These are phyloP conservation scores for Heritiera littoralis DNA, from an alignment of 345 rosid species.

Conservation along the genomic window DNA sequence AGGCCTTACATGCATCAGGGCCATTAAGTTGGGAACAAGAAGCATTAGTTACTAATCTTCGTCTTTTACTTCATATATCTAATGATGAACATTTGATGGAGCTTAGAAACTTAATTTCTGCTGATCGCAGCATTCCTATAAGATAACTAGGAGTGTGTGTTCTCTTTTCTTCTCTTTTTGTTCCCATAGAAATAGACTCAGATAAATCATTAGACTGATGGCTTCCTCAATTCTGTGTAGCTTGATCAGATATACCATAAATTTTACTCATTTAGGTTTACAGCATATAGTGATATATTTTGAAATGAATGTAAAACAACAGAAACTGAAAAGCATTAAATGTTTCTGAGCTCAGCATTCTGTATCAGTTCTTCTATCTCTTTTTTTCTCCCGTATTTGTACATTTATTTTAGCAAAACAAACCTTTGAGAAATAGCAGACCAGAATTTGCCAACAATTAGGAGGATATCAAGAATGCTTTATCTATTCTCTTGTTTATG, in stretches of 20 bases:
- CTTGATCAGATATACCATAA: constrained; percentile 20
- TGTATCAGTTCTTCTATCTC: constrained; percentile 10
- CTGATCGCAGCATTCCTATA: constrained; percentile 47
- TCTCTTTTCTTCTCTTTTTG: neutral
- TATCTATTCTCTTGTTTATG: neutral
- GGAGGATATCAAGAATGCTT: constrained; percentile 9
- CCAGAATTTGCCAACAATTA: constrained; percentile 7
- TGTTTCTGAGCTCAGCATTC: constrained; percentile 19
- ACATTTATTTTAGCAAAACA: neutral
- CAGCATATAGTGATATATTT: constrained; percentile 32
- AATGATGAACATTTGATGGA: constrained; percentile 83
- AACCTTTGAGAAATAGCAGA: neutral
- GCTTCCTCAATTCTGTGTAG: constrained; percentile 33
- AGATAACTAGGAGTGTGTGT: constrained; percentile 43
- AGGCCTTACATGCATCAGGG: constrained; percentile 73
- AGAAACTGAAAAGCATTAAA: constrained; percentile 21
- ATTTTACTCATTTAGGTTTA: constrained; percentile 22
- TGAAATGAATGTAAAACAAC: constrained; percentile 34
- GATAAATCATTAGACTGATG: constrained; percentile 21
- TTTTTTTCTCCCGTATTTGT: neutral
- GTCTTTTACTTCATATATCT: constrained; percentile 65
- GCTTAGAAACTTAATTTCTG: constrained; percentile 69
- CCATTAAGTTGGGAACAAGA: constrained; percentile 90
- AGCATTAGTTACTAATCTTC: constrained; percentile 76
- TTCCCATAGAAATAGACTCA: constrained; percentile 34